phyloP scores from a whole-genome alignment of 1,139 yeast species.

The Candida sojae region DNA sequence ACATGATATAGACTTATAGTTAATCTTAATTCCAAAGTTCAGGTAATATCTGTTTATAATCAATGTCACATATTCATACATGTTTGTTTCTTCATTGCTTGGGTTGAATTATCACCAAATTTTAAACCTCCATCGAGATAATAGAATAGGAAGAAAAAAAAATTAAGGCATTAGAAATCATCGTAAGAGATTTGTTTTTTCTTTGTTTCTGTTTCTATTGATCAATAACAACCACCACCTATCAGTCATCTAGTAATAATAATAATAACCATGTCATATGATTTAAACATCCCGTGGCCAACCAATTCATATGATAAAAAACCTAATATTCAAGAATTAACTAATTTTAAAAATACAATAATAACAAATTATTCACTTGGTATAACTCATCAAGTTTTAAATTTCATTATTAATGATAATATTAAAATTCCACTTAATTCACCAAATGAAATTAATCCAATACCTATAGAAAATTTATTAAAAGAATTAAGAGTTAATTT shows the following conservation, averaged over 20 bases:
- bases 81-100: too few relatives aligned
- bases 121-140: too few relatives aligned
- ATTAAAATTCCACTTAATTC: slow-evolving; percentile 55
- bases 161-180: not conserved
- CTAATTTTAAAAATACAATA: slow-evolving; percentile 48
- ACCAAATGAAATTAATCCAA: slow-evolving; percentile 38
- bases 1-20: too few relatives aligned
- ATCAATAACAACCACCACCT: not conserved
- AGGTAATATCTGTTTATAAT: too few relatives aligned
- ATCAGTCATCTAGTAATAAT: not conserved
- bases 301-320: slow-evolving; percentile 44
- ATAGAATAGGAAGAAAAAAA: too few relatives aligned
- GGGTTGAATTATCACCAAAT: too few relatives aligned
- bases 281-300: slow-evolving; percentile 86
- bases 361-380: slow-evolving; percentile 64
- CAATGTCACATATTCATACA: too few relatives aligned
- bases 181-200: slow-evolving; percentile 1
- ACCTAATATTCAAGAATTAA: slow-evolving; percentile 44
- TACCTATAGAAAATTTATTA: slow-evolving; percentile 27
- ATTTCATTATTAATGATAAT: slow-evolving; percentile 58
- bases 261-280: slow-evolving; percentile 42
- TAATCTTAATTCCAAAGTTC: too few relatives aligned
- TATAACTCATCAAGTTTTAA: slow-evolving; percentile 73
- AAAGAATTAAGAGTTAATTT: slow-evolving; percentile 34
- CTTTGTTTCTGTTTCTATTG: not conserved